Evolutionary conservation across 2,329 filamentous ascomycete species (phyloP).

Genomic region (Rutstroemia sp.): DNA sequence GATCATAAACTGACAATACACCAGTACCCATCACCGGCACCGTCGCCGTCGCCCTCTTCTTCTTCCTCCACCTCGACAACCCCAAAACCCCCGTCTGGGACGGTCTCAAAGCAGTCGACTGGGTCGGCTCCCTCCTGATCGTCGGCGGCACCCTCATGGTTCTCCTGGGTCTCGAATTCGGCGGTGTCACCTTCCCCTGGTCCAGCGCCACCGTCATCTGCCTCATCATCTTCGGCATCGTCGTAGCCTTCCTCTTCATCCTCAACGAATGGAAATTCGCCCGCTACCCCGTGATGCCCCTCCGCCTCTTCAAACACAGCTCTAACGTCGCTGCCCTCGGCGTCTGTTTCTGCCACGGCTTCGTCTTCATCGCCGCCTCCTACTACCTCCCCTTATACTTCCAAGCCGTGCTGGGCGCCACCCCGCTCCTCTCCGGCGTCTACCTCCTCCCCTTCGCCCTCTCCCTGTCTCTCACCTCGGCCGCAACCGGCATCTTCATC

Average conservation of each 20-base stretch:
- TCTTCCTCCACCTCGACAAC: constrained; percentile 60
- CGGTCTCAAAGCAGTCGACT: constrained; percentile 55
- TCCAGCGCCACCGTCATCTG: constrained; percentile 27
- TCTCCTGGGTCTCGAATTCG: constrained; percentile 78
- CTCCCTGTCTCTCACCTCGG: constrained; percentile 56
- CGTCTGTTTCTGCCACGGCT: constrained; percentile 67
- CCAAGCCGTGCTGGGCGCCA: constrained; percentile 42
- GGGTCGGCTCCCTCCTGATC: constrained; percentile 52
- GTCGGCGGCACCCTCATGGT: constrained; percentile 76
- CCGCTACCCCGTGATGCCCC: constrained; percentile 70
- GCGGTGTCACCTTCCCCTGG: constrained; percentile 64
- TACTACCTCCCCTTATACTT: constrained; percentile 57
- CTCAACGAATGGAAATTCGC: constrained; percentile 68
- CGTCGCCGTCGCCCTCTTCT: constrained; percentile 44
- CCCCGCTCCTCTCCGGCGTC: constrained; percentile 65
- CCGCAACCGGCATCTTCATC: constrained; percentile 47
- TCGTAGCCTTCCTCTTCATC: constrained; percentile 54
- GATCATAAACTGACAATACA: neutral
- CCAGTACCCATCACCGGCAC: neutral
- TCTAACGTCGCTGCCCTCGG: constrained; percentile 59
- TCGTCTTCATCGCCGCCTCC: constrained; percentile 29
- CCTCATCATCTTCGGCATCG: constrained; percentile 53
- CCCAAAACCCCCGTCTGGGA: constrained; percentile 54
- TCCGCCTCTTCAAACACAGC: constrained; percentile 59
- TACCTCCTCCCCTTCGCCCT: constrained; percentile 68